phyloP scores from a whole-genome alignment of 495 filamentous ascomycete genomes.

The Cairneyella variabilis region DNA sequence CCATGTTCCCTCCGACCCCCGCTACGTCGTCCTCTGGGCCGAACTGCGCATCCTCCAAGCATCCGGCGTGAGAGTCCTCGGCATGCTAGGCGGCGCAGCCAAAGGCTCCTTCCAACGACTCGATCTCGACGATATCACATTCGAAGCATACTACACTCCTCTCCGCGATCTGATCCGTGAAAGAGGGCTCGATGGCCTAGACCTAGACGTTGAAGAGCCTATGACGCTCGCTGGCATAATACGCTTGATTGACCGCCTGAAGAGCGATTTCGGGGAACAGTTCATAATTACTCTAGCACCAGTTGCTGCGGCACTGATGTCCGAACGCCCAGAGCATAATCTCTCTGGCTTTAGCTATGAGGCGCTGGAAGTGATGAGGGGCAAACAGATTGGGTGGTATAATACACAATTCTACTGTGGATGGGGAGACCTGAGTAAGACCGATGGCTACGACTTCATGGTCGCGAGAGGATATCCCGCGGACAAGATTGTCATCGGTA shows the following conservation, averaged over 20 bases:
- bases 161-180: conserved; percentile 55
- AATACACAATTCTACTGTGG: conserved; percentile 85
- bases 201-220: conserved; percentile 78
- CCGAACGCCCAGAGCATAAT: conserved; percentile 44
- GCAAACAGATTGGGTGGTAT: conserved; percentile 69
- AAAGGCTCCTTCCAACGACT: conserved; percentile 64
- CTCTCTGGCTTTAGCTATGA: conserved; percentile 75
- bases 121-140: conserved; percentile 49
- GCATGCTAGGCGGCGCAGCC: conserved; percentile 81
- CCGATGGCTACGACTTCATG: conserved; percentile 59
- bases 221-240: conserved; percentile 69
- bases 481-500: conserved; percentile 64
- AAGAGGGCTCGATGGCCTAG: conserved; percentile 63
- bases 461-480: conserved; percentile 61
- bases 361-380: conserved; percentile 59
- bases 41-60: conserved; percentile 63
- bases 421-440: conserved; percentile 61
- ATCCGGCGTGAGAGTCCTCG: conserved; percentile 66
- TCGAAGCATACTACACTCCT: conserved; percentile 64
- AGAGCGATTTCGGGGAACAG: conserved; percentile 60
- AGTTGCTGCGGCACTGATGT: conserved; percentile 66
- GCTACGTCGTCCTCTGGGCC: conserved; percentile 60
- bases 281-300: conserved; percentile 80
- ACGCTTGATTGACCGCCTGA: conserved; percentile 67
- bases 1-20: conserved; percentile 55